These are phyloP conservation scores for Scytalidium sp. DNA, from an alignment of 2,329 filamentous ascomycete genomes.

Conservation along the genomic window DNA sequence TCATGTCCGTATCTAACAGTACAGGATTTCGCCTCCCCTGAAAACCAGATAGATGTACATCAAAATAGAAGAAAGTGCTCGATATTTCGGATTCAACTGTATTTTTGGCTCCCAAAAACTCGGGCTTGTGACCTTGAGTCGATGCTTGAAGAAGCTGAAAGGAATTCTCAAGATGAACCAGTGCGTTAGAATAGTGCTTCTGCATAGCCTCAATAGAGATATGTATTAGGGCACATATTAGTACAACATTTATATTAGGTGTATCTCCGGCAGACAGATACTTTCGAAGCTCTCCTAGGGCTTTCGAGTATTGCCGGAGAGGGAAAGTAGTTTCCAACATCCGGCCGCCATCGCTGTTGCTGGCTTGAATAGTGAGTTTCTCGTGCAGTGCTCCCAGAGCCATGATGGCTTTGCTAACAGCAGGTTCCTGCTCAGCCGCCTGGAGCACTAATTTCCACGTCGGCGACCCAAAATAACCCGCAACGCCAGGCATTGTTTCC, in stretches of 20 bases:
- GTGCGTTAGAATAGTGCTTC: background rate
- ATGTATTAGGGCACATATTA: background rate
- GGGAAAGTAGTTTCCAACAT: background rate
- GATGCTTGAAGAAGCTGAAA: background rate
- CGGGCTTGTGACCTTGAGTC: background rate
- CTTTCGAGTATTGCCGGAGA: background rate
- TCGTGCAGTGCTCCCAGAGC: slow-evolving; percentile 11
- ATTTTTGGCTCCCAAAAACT: background rate
- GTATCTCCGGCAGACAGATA: background rate
- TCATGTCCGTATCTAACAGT: too few species aligned
- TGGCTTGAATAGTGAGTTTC: too few species aligned
- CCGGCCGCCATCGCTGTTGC: too few species aligned
- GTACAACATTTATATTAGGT: background rate
- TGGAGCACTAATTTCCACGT: slow-evolving; percentile 12
- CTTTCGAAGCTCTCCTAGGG: background rate
- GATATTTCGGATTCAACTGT: too few species aligned
- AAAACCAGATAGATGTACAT: too few species aligned
- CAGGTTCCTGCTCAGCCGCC: slow-evolving; percentile 11
- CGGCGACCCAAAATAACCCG: slow-evolving; percentile 6
- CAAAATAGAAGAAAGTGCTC: too few species aligned
- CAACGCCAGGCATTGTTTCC: slow-evolving; percentile 8
- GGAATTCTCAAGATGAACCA: background rate
- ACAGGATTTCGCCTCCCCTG: too few species aligned
- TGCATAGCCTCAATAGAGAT: background rate
- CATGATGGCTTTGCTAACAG: slow-evolving; percentile 11